Conservation (phyloP, 1,284 basidiomycete genomes). For the Marasmius tenuissimus region DNA sequence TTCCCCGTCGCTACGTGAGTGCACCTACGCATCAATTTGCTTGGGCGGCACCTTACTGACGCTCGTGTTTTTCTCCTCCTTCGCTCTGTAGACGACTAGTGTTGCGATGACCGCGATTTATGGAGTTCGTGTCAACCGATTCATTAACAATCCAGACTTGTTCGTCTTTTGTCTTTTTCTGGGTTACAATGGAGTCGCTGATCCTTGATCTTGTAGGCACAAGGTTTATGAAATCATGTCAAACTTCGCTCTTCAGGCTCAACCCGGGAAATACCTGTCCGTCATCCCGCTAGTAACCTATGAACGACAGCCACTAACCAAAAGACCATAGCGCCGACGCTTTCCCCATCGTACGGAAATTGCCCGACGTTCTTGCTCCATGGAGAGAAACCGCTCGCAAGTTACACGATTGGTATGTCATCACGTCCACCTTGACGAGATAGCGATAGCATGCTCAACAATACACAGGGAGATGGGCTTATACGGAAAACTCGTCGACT, state of each 20-base stretch:
- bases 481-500: not conserved
- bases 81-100: slow-evolving; percentile 2
- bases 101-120: slow-evolving; percentile 1
- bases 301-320: not conserved
- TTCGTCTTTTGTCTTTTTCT: not conserved
- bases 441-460: not conserved
- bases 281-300: not conserved
- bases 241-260: not conserved
- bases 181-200: not conserved
- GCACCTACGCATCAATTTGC: too few relatives aligned
- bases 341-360: slow-evolving; percentile 1
- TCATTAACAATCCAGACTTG: not conserved
- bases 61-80: not conserved
- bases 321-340: not conserved
- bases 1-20: slow-evolving; percentile 1
- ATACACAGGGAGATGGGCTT: slow-evolving; percentile 1
- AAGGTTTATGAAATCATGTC: not conserved
- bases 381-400: not conserved
- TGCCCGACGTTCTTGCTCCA: not conserved
- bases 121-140: not conserved
- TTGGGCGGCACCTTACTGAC: too few relatives aligned
- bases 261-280: not conserved
- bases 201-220: not conserved
- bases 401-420: slow-evolving; percentile 1
- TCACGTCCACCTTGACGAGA: not conserved